Evolutionary conservation across 352 stramenopile genomes (phyloP), one percentile per base, ranked within the genome.

Genomic region (Phytophthora meadii): DNA sequence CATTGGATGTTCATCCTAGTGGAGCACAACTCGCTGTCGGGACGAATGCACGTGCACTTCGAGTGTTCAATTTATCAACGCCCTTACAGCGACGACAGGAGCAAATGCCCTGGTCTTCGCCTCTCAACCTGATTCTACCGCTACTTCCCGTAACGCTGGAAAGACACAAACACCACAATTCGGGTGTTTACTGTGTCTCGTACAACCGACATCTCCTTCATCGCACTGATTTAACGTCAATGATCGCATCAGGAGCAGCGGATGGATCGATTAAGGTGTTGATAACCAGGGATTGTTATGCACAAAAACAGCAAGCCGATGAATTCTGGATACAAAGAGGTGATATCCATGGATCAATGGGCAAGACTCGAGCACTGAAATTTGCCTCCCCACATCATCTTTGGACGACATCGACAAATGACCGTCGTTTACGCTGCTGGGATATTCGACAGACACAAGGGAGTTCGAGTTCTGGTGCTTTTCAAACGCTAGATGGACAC

Each of bases 241-340:
- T 88, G 46, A 57, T 92, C 22, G 79, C 84, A n/a, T 84, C 79
- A 1, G 84, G 84, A 3, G 74, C 82, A 17, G 79, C 80, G 19
- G 74, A 89, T 44, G 78, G 77, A 12, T 82, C 70, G 14, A 84
- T 90, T 49, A 89, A 89, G 56, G 67, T 92, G 32, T 59, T 89
- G 1, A 32, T 67, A 25, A 46, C 42, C 2, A 41, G 39, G 17
- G 47, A 51, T 30, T 8, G 2, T 7, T 30, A 30, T 30, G 27
- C 27, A 17, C 49, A 61, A 11, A 46, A 19, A 8, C 53, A 61
- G 5, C 65, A 70, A 61, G 28, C 25, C 22, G 60, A 69, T 11
- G 59, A 78, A 15, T 47, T 79, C 11, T 79, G 59, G 54, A 77
- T 88, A 19, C 68, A 65, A 12, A 70, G 54, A 44, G 77, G 87